Base-by-base conservation (phyloP, 2,329 filamentous ascomycete species). In the Trichoderma koningiopsis region DNA sequence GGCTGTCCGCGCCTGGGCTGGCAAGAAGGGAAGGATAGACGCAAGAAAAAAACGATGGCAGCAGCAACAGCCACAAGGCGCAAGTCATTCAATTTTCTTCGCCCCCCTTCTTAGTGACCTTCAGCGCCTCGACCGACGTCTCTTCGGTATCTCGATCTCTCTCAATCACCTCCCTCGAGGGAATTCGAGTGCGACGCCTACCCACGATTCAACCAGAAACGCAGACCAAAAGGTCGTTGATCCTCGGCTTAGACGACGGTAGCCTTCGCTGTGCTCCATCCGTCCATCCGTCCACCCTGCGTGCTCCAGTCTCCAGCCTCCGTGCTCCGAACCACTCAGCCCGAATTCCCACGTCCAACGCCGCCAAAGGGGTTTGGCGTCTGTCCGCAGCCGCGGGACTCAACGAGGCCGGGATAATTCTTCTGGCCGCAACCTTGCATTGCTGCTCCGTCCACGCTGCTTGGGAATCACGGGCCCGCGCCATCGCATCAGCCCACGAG, bases 41-140 rank as follows among this genome's bases (percentile, higher is more conserved):
- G 63, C 63, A 59, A 49, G 43, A 66, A 66, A 66, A 57, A 66
- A 66, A 66, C 37, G 14, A 58, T 37, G 62, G 62, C 62, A 66
- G 37, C 14, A 33, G 37, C 58, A n/a, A n/a, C 29, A 55, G 62
- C 24, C 62, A 57, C 53, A 29, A 66, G 62, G 52, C 62, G 49
- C 62, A 66, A 24, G 53, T 40, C 53, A 33, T 66, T 43, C 53
- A 27, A 11, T 22, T 57, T 37, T 66, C 55, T 66, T 49, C 47
- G 37, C 63, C 61, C 63, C 63, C 63, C 43, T 35, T 27, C 53
- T n/a, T 27, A 35, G 53, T 33, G 29, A 43, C 35, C 55, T 49
- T 22, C 22, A 13, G 27, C 27, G 27, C 27, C 27, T 29, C n/a
- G 27, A 14, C 16, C 53, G 8, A n/a, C 19, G 11, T 33, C 13